Evolutionary conservation across 2,329 filamentous ascomycete species (phyloP), one percentile per base, ranked within the genome.

Genomic region (Phyllosticta citriasiana): DNA sequence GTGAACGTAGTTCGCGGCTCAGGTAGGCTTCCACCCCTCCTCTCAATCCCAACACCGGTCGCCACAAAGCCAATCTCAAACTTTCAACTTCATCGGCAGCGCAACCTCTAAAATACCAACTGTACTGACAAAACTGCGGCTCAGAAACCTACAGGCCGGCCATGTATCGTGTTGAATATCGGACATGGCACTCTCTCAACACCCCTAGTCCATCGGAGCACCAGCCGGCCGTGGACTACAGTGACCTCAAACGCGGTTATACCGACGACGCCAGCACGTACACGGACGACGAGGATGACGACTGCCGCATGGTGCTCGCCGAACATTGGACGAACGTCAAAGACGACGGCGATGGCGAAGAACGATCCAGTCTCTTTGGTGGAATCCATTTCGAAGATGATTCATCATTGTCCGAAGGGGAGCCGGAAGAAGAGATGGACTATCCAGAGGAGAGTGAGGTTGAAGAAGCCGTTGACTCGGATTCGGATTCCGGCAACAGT

Each of bases 1-100:
- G 61, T 65, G 16, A 67, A 73, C 54, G 71, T 76, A 2, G 69
- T 69, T 58, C 60, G 56, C n/a, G 60, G 60, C 4, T 51, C 53
- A 24, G 55, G 60, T 62, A 58, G 30, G 60, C 52, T 53, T n/a
- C 35, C 54, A 26, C 59, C 47, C 19, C 19, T 26, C 19, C 26
- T 53, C 51, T 27, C 50, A 22, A 22, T 4, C 33, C 9, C 56
- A 52, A 53, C 14, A 10, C 26, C 35, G 14, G 22, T 5, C 12
- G 52, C 12, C 12, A 53, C 52, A 53, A 22, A 22, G 19, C 14
- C 26, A 40, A 22, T 26, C 24, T 51, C 19, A 14, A 24, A 51
- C 40, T 51, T 40, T 26, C 22, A 57, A n/a, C 12, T 35, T 3
- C n/a, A 30, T 47, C 10, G 12, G 9, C 27, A 30, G 4, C 27